A percentile compares a stretch with the other conserved stretches of the same genome.
phyloP scores from a whole-genome alignment of 2,329 filamentous ascomycete species.

The Claviceps cyperi region DNA sequence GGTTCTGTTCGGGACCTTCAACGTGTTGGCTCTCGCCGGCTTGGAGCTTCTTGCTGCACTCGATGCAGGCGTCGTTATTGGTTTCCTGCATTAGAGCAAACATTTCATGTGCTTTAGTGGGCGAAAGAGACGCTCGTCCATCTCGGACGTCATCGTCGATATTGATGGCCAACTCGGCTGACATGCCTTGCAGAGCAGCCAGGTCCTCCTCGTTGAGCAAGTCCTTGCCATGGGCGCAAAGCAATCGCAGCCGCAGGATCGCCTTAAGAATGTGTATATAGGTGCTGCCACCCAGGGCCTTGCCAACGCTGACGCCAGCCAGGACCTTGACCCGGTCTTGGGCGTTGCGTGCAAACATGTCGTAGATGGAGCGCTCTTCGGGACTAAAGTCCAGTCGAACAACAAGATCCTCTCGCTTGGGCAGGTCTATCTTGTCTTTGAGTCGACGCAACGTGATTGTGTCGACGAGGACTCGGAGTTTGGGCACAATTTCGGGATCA shows the following conservation, averaged over 20 bases:
- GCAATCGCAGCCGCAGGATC: slow-evolving; percentile 74
- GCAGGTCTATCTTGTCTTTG: slow-evolving; percentile 82
- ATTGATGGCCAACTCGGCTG: slow-evolving; percentile 75
- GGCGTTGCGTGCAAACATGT: slow-evolving; percentile 71
- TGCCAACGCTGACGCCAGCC: slow-evolving; percentile 40
- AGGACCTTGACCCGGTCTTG: slow-evolving; percentile 67
- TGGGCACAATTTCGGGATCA: slow-evolving; percentile 69
- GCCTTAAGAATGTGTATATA: slow-evolving; percentile 89
- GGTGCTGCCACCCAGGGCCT: slow-evolving; percentile 64
- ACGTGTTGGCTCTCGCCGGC: slow-evolving; percentile 39
- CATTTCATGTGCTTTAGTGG: slow-evolving; percentile 71
- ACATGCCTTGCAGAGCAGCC: slow-evolving; percentile 64
- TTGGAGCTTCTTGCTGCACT: slow-evolving; percentile 53
- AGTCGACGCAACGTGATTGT: slow-evolving; percentile 85
- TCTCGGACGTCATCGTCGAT: slow-evolving; percentile 64
- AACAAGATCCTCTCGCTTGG: slow-evolving; percentile 56
- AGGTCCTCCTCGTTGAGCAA: slow-evolving; percentile 75
- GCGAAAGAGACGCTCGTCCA: slow-evolving; percentile 38
- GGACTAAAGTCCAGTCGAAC: slow-evolving; percentile 60
- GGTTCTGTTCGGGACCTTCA: slow-evolving; percentile 37
- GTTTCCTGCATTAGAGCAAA: slow-evolving; percentile 74
- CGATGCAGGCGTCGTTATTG: slow-evolving; percentile 57
- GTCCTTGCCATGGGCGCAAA: slow-evolving; percentile 90
- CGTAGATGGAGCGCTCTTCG: slow-evolving; percentile 65
- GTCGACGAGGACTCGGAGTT: slow-evolving; percentile 78